Conservation (phyloP, 192 early-diverging fungal species). For the Entomortierella chlamydospora region DNA sequence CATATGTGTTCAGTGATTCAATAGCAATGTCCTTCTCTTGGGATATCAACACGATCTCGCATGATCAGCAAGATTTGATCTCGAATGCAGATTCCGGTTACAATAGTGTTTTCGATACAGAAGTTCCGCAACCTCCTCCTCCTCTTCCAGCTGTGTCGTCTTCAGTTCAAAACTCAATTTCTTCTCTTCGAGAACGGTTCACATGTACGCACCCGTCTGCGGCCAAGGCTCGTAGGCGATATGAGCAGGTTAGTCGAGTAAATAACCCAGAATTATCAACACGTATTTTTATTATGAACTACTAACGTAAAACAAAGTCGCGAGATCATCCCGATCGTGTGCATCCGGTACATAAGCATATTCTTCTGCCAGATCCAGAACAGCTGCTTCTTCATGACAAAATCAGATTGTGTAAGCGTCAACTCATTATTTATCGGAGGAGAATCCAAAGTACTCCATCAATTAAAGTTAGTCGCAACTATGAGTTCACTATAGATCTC, state of each 20-base stretch:
- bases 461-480: background rate
- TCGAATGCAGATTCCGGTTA: conserved; percentile 11
- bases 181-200: conserved; percentile 30
- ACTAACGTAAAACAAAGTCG: background rate
- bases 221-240: conserved; percentile 8
- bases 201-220: conserved; percentile 28
- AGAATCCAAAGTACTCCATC: background rate
- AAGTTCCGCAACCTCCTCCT: conserved; percentile 8
- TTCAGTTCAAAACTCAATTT: background rate
- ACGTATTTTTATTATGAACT: no score
- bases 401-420: conserved; percentile 20
- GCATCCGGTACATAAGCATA: conserved; percentile 31
- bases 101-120: conserved; percentile 8
- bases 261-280: no score
- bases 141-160: background rate
- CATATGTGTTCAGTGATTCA: no score
- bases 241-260: conserved; percentile 16
- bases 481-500: conserved; percentile 18
- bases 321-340: conserved; percentile 28
- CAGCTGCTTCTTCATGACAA: conserved; percentile 23
- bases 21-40: background rate
- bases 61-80: background rate
- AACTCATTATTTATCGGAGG: background rate
- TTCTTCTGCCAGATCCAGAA: conserved; percentile 34
- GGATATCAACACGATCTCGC: background rate